Conservation (phyloP, 371 early-diverging fungal species). For the Umbelopsis sp. region DNA sequence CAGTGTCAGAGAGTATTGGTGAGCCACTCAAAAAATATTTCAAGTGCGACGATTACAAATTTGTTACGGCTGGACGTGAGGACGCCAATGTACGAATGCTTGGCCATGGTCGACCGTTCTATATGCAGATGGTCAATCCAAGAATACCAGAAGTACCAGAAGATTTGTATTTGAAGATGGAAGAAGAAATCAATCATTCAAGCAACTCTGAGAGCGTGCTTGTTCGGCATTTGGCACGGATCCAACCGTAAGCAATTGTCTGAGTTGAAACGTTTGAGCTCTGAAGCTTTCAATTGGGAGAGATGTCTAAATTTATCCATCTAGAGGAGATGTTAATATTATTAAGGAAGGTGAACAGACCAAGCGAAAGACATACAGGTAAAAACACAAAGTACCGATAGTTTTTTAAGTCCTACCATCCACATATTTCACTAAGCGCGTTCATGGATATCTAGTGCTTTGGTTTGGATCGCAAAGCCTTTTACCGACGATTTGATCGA, state of each 20-base stretch:
- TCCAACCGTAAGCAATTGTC: constrained; percentile 34
- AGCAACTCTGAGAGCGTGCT: constrained; percentile 55
- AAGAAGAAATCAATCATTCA: constrained; percentile 59
- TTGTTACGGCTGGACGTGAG: constrained; percentile 93
- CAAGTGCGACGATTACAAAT: constrained; percentile 67
- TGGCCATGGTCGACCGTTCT: constrained; percentile 94
- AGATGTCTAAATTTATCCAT: background rate
- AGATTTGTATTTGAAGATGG: constrained; percentile 53
- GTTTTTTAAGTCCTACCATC: background rate
- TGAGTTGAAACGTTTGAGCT: background rate
- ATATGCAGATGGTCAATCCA: constrained; percentile 88
- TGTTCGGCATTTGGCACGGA: constrained; percentile 50
- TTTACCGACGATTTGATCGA: constrained; percentile 58
- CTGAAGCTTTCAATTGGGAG: background rate
- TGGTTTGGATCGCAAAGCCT: constrained; percentile 71
- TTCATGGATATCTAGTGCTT: constrained; percentile 43
- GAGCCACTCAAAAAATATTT: constrained; percentile 59
- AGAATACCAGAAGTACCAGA: constrained; percentile 34
- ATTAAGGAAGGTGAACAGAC: constrained; percentile 88
- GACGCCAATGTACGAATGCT: constrained; percentile 98
- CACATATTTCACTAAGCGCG: background rate
- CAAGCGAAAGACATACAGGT: constrained; percentile 83
- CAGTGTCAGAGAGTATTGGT: constrained; percentile 84
- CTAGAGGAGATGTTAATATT: constrained; percentile 56
- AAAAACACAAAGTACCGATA: background rate